Evolutionary conservation across 1,284 basidiomycete genomes (phyloP).

Genomic region (Ceratobasidium sp.): DNA sequence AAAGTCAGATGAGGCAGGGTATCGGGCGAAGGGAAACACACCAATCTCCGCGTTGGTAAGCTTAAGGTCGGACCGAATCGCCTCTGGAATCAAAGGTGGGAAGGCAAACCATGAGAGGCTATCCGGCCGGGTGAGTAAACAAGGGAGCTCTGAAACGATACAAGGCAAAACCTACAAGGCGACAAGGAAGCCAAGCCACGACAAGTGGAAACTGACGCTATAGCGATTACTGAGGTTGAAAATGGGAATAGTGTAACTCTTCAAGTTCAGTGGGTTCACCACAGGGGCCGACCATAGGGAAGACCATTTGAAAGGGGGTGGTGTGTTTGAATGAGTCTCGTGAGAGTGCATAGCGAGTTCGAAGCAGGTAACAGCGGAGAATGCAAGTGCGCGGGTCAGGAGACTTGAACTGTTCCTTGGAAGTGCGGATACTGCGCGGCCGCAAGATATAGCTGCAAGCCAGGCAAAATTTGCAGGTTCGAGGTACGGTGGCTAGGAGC

Average conservation of each 20-base stretch:
- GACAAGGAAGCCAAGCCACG: slow-evolving; percentile 63
- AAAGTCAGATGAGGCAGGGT: background rate
- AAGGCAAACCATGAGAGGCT: slow-evolving; percentile 74
- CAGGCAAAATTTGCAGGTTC: background rate
- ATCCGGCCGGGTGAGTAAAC: slow-evolving; percentile 49
- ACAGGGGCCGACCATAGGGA: slow-evolving; percentile 52
- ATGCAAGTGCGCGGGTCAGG: slow-evolving; percentile 4
- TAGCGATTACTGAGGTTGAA: slow-evolving; percentile 66
- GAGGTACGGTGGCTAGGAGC: background rate
- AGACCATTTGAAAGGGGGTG: slow-evolving; percentile 50
- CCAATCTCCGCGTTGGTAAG: slow-evolving; percentile 62
- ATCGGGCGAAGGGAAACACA: slow-evolving; percentile 43
- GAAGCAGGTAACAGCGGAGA: slow-evolving; percentile 3
- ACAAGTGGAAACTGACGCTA: slow-evolving; percentile 64
- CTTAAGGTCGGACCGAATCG: slow-evolving; percentile 66
- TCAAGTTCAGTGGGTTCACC: slow-evolving; percentile 66
- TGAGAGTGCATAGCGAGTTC: background rate
- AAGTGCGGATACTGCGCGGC: background rate
- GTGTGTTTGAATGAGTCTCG: slow-evolving; percentile 9
- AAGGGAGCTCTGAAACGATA: slow-evolving; percentile 42
- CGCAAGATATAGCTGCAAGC: background rate
- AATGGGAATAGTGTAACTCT: slow-evolving; percentile 66
- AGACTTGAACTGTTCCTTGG: background rate
- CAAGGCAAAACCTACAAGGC: slow-evolving; percentile 53
- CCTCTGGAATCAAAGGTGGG: slow-evolving; percentile 69